Base-by-base conservation (phyloP, 2,329 filamentous ascomycete genomes). In the Metarhizium anisopliae region DNA sequence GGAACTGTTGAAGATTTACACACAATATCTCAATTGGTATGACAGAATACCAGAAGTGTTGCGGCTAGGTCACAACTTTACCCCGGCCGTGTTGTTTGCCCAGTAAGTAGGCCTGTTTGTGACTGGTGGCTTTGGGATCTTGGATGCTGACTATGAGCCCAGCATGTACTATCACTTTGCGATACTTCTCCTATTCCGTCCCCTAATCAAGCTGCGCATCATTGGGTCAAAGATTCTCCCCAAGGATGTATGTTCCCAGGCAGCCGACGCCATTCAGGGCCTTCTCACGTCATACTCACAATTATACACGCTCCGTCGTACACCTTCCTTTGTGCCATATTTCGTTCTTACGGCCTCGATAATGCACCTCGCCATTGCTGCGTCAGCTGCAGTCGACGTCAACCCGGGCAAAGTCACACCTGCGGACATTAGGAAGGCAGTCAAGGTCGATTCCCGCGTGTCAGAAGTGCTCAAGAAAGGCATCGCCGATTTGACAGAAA, bases 131-230 rank as follows among this genome's bases (percentile, higher is more conserved):
- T 40, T 40, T 40, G 7, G 38, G 14, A 30, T 52, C 35, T 14
- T 11, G 20, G 13, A 20, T 49, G 45, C 52, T 51, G 4, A 49
- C 32, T 8, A 16, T 51, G 25, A 25, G 25, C 11, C 11, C 57
- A 85, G 83, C 66, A 85, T 88, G 84, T 83, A 87, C 59, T 87
- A 87, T 64, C 80, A 88, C 63, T 85, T 84, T 59, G 80, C 83
- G 35, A 85, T 86, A n/a, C 68, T 87, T 0, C 78, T 89, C n/a
- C 77, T 91, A 1, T 90, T 90, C 66, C 78, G 87, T 6, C 87
- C 87, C 0, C 76, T 90, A 42, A 84, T 89, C 64, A 88, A 82
- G 59, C 64, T 84, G 7, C 74, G 74, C 10, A 82, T 88, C 62
- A 77, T 86, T 51, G 80, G 82, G 8, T 87, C 84, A 7, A 78